A percentile compares a stretch with the other conserved stretches of the same genome.
Conservation (phyloP, 495 filamentous ascomycete genomes). For the Neurospora sp. region DNA sequence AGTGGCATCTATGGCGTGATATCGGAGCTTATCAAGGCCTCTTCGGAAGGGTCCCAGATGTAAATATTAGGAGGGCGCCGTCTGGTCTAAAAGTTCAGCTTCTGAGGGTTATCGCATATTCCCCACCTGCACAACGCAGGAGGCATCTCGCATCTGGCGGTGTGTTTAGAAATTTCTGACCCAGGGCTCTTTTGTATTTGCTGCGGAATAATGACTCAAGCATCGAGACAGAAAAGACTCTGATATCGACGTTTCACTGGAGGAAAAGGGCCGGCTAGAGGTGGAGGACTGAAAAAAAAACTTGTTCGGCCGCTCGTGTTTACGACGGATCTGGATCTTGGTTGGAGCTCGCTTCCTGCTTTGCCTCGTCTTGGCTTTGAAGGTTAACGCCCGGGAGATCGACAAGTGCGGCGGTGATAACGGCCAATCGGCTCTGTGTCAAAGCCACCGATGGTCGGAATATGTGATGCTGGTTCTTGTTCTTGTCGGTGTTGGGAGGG, state of each 20-base stretch:
- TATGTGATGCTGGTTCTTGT: not conserved
- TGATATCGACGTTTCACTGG: not conserved
- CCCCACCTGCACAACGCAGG: not conserved
- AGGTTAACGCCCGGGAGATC: not conserved
- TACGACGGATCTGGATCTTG: not conserved
- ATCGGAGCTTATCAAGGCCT: not conserved
- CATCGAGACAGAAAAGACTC: not conserved
- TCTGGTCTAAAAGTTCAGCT: not conserved
- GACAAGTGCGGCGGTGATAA: not conserved
- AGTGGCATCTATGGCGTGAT: not conserved
- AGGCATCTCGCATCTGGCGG: not conserved
- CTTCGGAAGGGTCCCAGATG: not conserved
- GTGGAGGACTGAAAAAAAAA: not conserved
- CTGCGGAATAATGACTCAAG: not conserved
- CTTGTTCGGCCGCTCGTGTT: not conserved
- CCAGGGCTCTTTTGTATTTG: not conserved
- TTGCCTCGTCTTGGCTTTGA: not conserved
- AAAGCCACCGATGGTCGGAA: not conserved
- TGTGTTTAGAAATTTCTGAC: not conserved
- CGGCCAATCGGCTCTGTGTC: not conserved
- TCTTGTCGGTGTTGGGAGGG: not conserved
- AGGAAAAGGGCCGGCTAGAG: not conserved
- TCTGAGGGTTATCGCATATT: not conserved
- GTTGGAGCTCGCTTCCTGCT: not conserved
- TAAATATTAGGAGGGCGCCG: not conserved